Base-by-base conservation (phyloP, 257 asterid genomes). In the Eustoma russellianum region DNA sequence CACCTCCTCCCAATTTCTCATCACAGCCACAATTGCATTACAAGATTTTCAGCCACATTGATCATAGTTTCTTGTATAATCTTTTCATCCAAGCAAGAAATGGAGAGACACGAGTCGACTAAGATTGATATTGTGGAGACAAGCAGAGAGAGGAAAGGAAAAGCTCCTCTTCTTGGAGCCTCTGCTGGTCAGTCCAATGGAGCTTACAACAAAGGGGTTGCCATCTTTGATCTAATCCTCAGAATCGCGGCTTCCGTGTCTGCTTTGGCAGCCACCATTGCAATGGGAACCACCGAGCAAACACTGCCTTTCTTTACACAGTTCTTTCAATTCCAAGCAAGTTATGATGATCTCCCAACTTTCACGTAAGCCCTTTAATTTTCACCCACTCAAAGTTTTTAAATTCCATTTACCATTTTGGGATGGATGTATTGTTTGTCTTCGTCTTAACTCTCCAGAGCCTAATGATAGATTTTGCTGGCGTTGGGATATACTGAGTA, bases 281-380 rank as follows among this genome's bases (percentile, higher is more conserved):
- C 73, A 64, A 90, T 90, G 97, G 94, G 76, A 46, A 86, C 94
- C 41, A 50, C 93, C n/a, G 84, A 86, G 52, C 77, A 90, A 56
- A 83, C 93, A 3, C 94, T 86, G n/a, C 97, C 96, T 0, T 86
- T 90, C 63, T 83, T 81, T 82, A 86, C 93, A 16, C 97, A 86
- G 60, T 90, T 86, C 88, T 86, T 90, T 73, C 97, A 90, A 73
- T 90, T 90, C 64, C 75, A 65, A 68, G 96, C 94, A 50, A 79
- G 90, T 52, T 90, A 86, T 12, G 88, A 86, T 9, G 96, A 90
- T 63, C 77, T 90, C 46, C 83, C 94, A 0, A 64, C 93, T 72
- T 86, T 86, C 78, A 19, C 79, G 97, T 86, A 54, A 74, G 93
- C 48, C 52, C 47, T 9, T n/a, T n/a, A n/a, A n/a, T n/a, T 43